phyloP scores from a whole-genome alignment of 1,284 basidiomycete species.

The Lentinula novae-zelandiae region DNA sequence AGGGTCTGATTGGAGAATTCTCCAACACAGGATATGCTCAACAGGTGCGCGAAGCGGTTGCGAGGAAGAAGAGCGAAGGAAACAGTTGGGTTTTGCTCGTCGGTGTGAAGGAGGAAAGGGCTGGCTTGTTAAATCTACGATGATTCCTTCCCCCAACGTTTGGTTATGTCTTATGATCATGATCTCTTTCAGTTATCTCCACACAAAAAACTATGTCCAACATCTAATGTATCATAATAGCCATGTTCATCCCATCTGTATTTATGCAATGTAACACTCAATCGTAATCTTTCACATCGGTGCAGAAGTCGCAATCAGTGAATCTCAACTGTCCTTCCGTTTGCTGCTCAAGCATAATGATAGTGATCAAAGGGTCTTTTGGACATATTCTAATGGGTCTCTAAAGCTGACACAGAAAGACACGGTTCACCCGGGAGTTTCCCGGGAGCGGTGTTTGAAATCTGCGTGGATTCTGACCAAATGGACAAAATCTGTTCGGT shows the following conservation, averaged over 20 bases:
- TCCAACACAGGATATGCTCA: conserved; percentile 55
- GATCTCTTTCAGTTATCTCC: background rate
- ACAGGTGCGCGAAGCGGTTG: conserved; percentile 62
- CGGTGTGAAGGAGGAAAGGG: conserved; percentile 66
- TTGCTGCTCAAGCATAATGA: too few relatives aligned
- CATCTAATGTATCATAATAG: background rate
- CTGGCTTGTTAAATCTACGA: conserved; percentile 52
- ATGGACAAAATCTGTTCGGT: too few relatives aligned
- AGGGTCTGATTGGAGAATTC: conserved; percentile 49
- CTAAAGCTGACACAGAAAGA: too few relatives aligned
- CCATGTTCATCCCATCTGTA: background rate
- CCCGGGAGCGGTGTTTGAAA: too few relatives aligned
- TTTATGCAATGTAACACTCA: background rate
- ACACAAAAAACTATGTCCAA: background rate
- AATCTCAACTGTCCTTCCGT: too few relatives aligned
- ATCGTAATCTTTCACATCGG: too few relatives aligned
- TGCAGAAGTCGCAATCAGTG: too few relatives aligned
- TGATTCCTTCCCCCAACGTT: background rate
- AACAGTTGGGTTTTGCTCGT: conserved; percentile 62
- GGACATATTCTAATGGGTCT: too few relatives aligned
- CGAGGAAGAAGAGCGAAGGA: conserved; percentile 59
- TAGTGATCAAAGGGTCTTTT: too few relatives aligned
- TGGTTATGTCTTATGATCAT: background rate
- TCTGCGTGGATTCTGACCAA: too few relatives aligned
- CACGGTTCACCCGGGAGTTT: too few relatives aligned